These are phyloP conservation scores for Otatea glauca DNA, from an alignment of 176 grass and related monocot genomes.

Conservation along the genomic window DNA sequence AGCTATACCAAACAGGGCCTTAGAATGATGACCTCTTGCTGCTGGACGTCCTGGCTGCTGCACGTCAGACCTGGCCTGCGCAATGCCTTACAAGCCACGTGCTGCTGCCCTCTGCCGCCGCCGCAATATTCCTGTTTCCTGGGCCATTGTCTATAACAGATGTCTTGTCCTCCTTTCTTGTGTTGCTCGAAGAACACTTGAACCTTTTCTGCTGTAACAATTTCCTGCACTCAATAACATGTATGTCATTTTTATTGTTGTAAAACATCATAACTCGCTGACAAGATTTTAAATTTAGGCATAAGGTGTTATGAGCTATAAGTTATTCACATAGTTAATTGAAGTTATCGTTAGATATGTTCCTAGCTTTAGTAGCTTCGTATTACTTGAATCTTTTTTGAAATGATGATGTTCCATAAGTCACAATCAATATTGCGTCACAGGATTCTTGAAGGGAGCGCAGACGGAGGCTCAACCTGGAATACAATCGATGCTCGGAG, in stretches of 20 bases:
- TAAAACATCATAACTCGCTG: not conserved
- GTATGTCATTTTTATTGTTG: not conserved
- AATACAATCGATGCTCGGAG: conserved; percentile 59
- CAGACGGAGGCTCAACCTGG: conserved; percentile 75
- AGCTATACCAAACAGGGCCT: too few relatives aligned
- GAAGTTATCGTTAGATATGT: not conserved
- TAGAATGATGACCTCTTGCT: not conserved
- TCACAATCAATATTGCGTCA: conserved; percentile 12
- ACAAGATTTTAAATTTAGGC: not conserved
- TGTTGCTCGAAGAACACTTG: not conserved
- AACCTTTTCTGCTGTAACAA: not conserved
- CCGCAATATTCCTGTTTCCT: not conserved
- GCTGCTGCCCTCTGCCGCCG: not conserved
- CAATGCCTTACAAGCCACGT: not conserved
- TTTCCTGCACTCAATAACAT: not conserved
- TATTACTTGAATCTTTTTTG: not conserved
- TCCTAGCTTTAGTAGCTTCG: not conserved
- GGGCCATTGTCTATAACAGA: not conserved
- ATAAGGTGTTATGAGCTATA: not conserved
- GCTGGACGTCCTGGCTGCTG: not conserved
- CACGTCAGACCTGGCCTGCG: too few relatives aligned
- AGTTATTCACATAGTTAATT: conserved; percentile 3
- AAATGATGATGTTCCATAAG: conserved; percentile 20
- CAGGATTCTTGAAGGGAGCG: conserved; percentile 87
- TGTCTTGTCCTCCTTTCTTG: not conserved